Percentiles rank a stretch among this genome's conserved stretches.
phyloP scores from a whole-genome alignment of 345 rosid genomes.

The Garcia nutans region DNA sequence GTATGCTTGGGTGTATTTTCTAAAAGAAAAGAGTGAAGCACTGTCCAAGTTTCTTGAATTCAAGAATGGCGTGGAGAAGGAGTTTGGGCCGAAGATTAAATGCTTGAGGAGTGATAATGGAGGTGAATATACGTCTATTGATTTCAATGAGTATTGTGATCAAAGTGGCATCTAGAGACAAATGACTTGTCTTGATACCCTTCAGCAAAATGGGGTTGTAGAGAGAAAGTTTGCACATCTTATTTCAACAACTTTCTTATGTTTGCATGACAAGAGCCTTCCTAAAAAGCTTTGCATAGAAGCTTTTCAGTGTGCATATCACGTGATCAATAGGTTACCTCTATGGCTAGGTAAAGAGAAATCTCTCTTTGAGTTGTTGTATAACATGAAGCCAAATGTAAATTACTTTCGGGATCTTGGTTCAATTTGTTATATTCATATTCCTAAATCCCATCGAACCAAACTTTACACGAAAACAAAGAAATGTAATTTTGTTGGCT shows the following conservation, averaged over 20 bases:
- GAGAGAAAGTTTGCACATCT: constrained; percentile 16
- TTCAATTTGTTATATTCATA: constrained; percentile 15
- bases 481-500: constrained; percentile 20
- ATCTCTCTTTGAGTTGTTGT: neutral
- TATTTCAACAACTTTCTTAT: neutral
- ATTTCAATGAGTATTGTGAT: no score
- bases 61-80: no score
- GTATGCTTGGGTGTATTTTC: no score
- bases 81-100: no score
- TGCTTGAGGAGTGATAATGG: no score
- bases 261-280: constrained; percentile 13
- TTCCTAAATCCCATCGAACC: no score
- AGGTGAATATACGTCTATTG: no score
- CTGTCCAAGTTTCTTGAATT: no score
- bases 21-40: no score
- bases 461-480: constrained; percentile 16
- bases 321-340: constrained; percentile 12
- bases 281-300: constrained; percentile 7
- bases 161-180: no score
- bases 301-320: constrained; percentile 9
- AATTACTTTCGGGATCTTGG: constrained; percentile 19
- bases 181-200: neutral
- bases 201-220: constrained; percentile 1
- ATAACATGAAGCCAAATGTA: constrained; percentile 6
- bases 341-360: neutral